These are phyloP conservation scores for Marasmius oreades DNA, from an alignment of 1,284 basidiomycete species.

Conservation along the genomic window DNA sequence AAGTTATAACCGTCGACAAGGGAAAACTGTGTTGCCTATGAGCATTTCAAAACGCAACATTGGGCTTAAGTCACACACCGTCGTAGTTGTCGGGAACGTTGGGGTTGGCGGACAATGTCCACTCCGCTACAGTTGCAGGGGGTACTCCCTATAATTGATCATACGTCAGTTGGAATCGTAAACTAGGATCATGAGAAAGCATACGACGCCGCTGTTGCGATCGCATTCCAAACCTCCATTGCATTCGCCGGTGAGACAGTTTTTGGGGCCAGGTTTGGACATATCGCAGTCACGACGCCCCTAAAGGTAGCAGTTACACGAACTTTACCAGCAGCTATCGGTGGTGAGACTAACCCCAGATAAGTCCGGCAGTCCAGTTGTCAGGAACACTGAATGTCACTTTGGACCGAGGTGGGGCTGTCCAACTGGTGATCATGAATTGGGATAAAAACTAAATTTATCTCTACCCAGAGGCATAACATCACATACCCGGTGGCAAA, in stretches of 20 bases:
- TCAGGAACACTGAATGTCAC: constrained; percentile 41
- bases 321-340: neutral
- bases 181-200: neutral
- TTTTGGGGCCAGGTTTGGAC: constrained; percentile 40
- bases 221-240: constrained; percentile 37
- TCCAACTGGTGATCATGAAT: constrained; percentile 33
- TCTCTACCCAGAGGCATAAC: neutral
- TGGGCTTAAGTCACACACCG: constrained; percentile 21
- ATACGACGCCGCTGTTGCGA: constrained; percentile 37
- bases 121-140: constrained; percentile 55
- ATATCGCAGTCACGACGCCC: constrained; percentile 46
- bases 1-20: constrained; percentile 57
- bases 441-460: neutral
- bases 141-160: constrained; percentile 40
- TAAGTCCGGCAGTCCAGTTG: constrained; percentile 45
- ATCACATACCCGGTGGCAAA: constrained; percentile 32
- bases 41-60: neutral
- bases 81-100: constrained; percentile 40
- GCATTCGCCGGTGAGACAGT: constrained; percentile 50
- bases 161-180: neutral
- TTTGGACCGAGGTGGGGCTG: constrained; percentile 30
- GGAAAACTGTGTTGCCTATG: constrained; percentile 27
- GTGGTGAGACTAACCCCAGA: constrained; percentile 31
- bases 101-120: constrained; percentile 36
- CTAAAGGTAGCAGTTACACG: constrained; percentile 17